Evolutionary conservation across 208 protist genomes (phyloP).

Genomic region (Zelonia costaricensis): DNA sequence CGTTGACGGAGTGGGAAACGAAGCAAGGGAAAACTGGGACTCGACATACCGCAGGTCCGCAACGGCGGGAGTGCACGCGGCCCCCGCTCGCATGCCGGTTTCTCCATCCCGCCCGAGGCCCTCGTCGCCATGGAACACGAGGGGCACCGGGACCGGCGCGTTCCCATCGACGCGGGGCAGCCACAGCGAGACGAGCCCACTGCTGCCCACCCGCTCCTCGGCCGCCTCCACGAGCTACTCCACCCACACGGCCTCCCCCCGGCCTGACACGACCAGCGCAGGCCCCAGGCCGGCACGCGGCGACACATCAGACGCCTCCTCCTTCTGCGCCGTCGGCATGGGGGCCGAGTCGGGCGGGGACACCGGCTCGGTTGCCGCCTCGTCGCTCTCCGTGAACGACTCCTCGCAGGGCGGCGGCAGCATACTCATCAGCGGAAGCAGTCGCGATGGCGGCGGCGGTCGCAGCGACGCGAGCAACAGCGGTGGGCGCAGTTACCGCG

Average conservation of each 20-base stretch:
- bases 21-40: no score
- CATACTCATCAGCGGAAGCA: not conserved
- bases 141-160: no score
- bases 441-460: slow-evolving; percentile 1
- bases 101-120: no score
- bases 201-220: not conserved
- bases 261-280: not conserved
- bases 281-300: no score
- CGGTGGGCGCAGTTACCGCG: not conserved
- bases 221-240: not conserved
- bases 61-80: no score
- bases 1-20: no score
- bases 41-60: no score
- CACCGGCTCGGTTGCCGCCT: not conserved
- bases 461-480: no score
- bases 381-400: slow-evolving; percentile 16
- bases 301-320: not conserved
- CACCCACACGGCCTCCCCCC: not conserved
- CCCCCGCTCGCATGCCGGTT: no score
- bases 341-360: not conserved
- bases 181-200: slow-evolving; percentile 2
- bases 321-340: not conserved
- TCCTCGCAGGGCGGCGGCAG: slow-evolving; percentile 1
- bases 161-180: no score
- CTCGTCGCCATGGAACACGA: no score